Evolutionary conservation across 2,329 filamentous ascomycete species (phyloP), one percentile per base, ranked within the genome.

Genomic region (Alternaria sp.): DNA sequence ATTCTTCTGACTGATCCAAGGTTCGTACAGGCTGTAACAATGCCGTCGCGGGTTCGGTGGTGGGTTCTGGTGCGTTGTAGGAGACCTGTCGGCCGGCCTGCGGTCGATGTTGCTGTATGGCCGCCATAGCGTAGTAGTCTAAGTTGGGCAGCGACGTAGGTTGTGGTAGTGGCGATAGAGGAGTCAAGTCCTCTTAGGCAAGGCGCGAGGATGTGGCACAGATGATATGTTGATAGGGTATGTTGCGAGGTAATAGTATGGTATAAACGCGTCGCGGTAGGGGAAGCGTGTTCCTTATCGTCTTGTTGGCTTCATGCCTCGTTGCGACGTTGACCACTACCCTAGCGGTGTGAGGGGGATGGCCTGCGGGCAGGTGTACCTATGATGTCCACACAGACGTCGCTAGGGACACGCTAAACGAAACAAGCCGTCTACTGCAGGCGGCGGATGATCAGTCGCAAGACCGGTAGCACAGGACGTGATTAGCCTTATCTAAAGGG

Each of bases 1-100:
- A 99, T 86, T 97, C 94, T 79, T 95, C 91, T 12, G 92, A 90
- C 67, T 94, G 90, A 63, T 92, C 88, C 61, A 88, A 81, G 44
- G 81, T 74, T 20, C 82, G 79, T 66, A 83, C 81, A 49, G 73
- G 75, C 51, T 78, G 78, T 36, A 80, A 76, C 48, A 81, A 79
- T 60, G 62, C 57, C 38, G 70, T 64, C 48, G 68, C 67, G 57
- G 69, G 64, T 51, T 72, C 67, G 57, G 72, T 54, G 25, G 63
- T 63, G 27, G 64, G 68, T 34, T 73, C 69, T 34, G 73, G 69
- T 44, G 68, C 61, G 44, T 75, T 73, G 66, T 75, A 77, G 16
- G 78, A 78, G 28, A 75, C 60, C 59, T 75, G 75, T 14, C 76
- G 74, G 49, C 74, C 68, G 49, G 70, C 67, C 61, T 72, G 75